phyloP scores from a whole-genome alignment of 345 rosid genomes.

The Euclidium syriacum region DNA sequence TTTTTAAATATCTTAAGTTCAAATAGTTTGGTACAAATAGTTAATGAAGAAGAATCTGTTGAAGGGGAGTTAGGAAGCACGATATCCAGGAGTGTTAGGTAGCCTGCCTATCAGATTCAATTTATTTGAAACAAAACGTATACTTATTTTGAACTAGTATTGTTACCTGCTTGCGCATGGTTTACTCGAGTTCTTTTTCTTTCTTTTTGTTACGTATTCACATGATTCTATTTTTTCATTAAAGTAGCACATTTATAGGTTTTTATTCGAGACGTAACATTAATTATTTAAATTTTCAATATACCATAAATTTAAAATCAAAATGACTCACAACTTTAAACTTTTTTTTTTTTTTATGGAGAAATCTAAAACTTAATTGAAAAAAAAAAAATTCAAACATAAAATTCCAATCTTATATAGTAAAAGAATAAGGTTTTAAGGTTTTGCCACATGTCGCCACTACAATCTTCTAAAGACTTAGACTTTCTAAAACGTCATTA shows the following conservation, averaged over 20 bases:
- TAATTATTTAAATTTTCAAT: background rate
- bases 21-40: constrained; percentile 26
- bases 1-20: constrained; percentile 16
- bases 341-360: too few species aligned
- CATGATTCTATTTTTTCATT: background rate
- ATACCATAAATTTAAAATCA: too few species aligned
- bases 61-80: constrained; percentile 31
- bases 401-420: too few species aligned
- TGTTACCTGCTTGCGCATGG: background rate
- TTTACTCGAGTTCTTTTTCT: background rate
- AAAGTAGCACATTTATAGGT: background rate
- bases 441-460: too few species aligned
- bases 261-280: background rate
- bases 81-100: constrained; percentile 29
- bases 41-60: constrained; percentile 17
- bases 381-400: too few species aligned
- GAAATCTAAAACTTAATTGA: too few species aligned
- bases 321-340: too few species aligned
- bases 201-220: background rate
- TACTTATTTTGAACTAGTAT: constrained; percentile 8
- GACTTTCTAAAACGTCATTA: too few species aligned
- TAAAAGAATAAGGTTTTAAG: too few species aligned
- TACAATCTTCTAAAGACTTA: too few species aligned
- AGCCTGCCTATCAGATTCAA: constrained; percentile 4
- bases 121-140: background rate